phyloP scores from a whole-genome alignment of 257 asterid species.

The Orobanche coerulescens region DNA sequence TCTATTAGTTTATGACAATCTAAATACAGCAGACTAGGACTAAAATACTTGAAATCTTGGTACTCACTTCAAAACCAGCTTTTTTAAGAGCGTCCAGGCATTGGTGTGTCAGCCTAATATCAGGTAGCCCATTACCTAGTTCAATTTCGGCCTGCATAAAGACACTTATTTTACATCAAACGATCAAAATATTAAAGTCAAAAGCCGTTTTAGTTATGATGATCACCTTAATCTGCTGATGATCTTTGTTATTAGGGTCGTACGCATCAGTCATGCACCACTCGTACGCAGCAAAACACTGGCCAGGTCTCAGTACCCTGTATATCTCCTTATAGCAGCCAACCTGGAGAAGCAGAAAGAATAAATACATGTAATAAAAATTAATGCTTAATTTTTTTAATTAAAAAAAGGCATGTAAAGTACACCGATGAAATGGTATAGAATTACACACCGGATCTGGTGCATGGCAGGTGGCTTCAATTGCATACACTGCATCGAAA shows the following conservation, averaged over 20 bases:
- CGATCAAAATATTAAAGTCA: background rate
- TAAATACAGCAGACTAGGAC: background rate
- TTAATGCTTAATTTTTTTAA: background rate
- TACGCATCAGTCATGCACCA: constrained; percentile 97
- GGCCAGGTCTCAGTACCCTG: constrained; percentile 95
- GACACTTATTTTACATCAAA: constrained; percentile 7
- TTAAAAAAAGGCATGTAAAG: background rate
- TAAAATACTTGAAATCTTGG: background rate
- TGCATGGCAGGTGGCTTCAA: constrained; percentile 99
- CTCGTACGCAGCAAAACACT: constrained; percentile 93
- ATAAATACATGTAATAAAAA: background rate
- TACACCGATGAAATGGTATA: background rate
- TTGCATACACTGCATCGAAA: constrained; percentile 92
- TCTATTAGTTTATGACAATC: background rate
- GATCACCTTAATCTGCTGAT: constrained; percentile 75
- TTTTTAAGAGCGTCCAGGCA: constrained; percentile 72
- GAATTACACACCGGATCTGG: constrained; percentile 71
- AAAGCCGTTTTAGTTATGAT: background rate
- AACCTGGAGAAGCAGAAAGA: constrained; percentile 38
- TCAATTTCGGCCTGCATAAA: constrained; percentile 76
- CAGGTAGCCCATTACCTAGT: constrained; percentile 92
- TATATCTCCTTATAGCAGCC: constrained; percentile 89
- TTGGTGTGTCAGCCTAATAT: constrained; percentile 54
- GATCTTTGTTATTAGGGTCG: constrained; percentile 71
- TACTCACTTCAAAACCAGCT: constrained; percentile 89